phyloP scores from a whole-genome alignment of 257 asterid genomes.

The Penstemon eatonii region DNA sequence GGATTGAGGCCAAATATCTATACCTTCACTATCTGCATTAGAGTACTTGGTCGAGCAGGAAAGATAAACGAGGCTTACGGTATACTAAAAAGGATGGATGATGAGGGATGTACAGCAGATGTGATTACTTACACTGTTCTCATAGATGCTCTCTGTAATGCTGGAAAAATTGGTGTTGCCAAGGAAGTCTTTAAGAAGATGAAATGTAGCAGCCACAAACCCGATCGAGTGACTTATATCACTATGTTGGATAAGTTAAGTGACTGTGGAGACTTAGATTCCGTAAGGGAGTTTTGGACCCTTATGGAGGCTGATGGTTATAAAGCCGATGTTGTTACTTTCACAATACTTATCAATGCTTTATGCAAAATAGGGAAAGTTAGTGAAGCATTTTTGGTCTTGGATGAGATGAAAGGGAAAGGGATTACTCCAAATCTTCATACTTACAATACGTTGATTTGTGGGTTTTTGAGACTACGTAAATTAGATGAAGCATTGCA shows the following conservation, averaged over 20 bases:
- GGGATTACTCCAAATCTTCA: constrained; percentile 76
- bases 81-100: constrained; percentile 77
- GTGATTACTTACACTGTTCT: constrained; percentile 92
- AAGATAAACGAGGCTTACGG: constrained; percentile 65
- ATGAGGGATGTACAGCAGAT: constrained; percentile 89
- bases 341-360: constrained; percentile 75
- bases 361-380: constrained; percentile 74
- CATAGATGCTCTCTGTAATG: constrained; percentile 90
- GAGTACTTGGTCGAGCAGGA: constrained; percentile 93
- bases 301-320: constrained; percentile 86
- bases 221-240: constrained; percentile 89
- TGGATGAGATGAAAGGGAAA: constrained; percentile 64
- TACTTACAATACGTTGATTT: constrained; percentile 82
- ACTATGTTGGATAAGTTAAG: constrained; percentile 81
- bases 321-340: constrained; percentile 77
- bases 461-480: constrained; percentile 70
- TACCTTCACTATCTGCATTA: constrained; percentile 88
- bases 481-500: constrained; percentile 69
- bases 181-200: constrained; percentile 71
- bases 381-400: constrained; percentile 62
- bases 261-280: constrained; percentile 70
- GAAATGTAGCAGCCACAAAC: constrained; percentile 75
- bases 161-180: constrained; percentile 75
- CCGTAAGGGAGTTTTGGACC: constrained; percentile 63
- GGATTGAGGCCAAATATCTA: constrained; percentile 90